These are phyloP conservation scores for Tolypocladium paradoxum DNA, from an alignment of 2,329 filamentous ascomycete genomes.

Conservation along the genomic window DNA sequence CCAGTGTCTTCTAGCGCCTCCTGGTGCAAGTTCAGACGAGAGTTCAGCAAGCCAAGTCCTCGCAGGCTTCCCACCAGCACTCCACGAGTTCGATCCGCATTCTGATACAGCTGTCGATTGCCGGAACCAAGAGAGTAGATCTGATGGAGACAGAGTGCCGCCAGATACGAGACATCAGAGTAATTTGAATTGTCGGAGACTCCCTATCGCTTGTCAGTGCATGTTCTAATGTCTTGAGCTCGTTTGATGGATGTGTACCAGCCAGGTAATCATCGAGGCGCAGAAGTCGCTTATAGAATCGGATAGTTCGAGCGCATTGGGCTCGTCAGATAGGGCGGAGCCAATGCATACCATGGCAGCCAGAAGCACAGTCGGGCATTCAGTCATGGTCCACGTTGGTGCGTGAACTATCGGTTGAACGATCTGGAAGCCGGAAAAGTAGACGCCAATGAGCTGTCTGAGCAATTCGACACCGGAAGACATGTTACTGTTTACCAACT, in stretches of 20 bases:
- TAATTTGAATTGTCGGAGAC: constrained; percentile 13
- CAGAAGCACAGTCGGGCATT: constrained; percentile 13
- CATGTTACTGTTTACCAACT: constrained; percentile 6
- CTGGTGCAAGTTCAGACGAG: constrained; percentile 3
- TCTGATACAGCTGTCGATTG: constrained; percentile 17
- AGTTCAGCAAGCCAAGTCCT: constrained; percentile 15
- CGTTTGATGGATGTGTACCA: constrained; percentile 8
- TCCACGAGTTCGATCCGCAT: constrained; percentile 16
- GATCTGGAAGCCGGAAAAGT: constrained; percentile 15
- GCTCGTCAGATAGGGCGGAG: constrained; percentile 10
- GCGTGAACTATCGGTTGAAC: constrained; percentile 18
- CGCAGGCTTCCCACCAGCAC: constrained; percentile 17
- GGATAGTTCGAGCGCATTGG: constrained; percentile 7
- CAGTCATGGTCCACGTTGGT: constrained; percentile 15
- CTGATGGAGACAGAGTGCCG: constrained; percentile 18
- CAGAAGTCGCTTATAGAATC: constrained; percentile 14
- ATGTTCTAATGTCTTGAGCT: too few species aligned
- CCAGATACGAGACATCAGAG: constrained; percentile 14
- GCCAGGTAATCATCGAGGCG: constrained; percentile 15
- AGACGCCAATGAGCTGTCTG: constrained; percentile 12
- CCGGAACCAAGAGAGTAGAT: constrained; percentile 21
- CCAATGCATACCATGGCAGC: constrained; percentile 20
- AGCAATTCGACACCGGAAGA: constrained; percentile 11
- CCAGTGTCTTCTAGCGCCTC: constrained; percentile 1
- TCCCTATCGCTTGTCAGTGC: constrained; percentile 5